phyloP scores from a whole-genome alignment of 305 asterid species.

The Euphrasia arctica region DNA sequence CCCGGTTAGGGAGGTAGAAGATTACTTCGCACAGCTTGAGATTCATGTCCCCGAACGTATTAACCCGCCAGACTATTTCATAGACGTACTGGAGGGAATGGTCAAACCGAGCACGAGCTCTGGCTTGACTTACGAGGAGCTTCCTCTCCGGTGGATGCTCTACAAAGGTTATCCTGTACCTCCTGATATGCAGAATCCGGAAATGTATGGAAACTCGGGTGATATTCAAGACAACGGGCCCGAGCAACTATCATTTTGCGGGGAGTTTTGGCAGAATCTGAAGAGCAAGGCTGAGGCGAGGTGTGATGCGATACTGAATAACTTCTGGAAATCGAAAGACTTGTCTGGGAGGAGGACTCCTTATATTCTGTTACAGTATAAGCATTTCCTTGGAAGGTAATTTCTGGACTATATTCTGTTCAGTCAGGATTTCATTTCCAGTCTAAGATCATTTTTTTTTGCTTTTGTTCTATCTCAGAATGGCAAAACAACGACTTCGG shows the following conservation, averaged over 20 bases:
- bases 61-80: conserved; percentile 90
- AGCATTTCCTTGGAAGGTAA: conserved; percentile 83
- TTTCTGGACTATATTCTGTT: not conserved
- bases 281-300: conserved; percentile 49
- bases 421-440: not conserved
- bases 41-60: conserved; percentile 81
- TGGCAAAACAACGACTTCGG: conserved; percentile 75
- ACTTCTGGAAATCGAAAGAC: conserved; percentile 55
- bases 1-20: conserved; percentile 79
- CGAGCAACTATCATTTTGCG: conserved; percentile 52
- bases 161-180: conserved; percentile 87
- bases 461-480: conserved; percentile 38
- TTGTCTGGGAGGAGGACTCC: conserved; percentile 74
- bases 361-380: conserved; percentile 52
- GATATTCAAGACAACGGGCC: conserved; percentile 39
- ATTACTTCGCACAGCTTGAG: conserved; percentile 64
- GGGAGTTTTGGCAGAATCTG: conserved; percentile 59
- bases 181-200: conserved; percentile 52
- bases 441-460: not conserved
- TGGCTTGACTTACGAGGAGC: conserved; percentile 62
- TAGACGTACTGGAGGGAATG: conserved; percentile 91
- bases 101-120: conserved; percentile 49
- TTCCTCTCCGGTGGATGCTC: conserved; percentile 90
- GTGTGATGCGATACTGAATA: conserved; percentile 43
- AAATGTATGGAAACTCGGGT: conserved; percentile 28